A percentile compares a stretch with the other conserved stretches of the same genome.
phyloP scores from a whole-genome alignment of 305 asterid genomes.

The Fraxinus sp. region DNA sequence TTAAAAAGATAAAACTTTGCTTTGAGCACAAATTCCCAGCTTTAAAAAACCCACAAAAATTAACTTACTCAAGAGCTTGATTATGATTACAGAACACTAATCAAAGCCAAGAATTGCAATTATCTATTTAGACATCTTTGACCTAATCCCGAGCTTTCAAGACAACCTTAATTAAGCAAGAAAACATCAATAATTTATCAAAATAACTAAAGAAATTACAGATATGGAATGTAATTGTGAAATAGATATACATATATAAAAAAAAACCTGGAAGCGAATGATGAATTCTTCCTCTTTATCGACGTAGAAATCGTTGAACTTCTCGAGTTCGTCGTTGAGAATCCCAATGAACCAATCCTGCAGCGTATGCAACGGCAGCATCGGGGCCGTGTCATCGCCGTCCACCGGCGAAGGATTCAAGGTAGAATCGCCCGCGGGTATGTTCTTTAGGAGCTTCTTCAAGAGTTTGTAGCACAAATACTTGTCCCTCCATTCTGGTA shows the following conservation, averaged over 20 bases:
- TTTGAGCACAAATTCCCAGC: background rate
- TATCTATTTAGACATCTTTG: background rate
- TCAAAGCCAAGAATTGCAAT: background rate
- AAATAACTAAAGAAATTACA: background rate
- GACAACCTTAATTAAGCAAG: background rate
- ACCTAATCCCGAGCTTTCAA: background rate
- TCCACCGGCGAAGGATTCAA: constrained; percentile 20
- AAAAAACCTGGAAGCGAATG: constrained; percentile 73
- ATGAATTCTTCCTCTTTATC: constrained; percentile 91
- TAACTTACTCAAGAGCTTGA: background rate
- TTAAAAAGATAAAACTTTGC: background rate
- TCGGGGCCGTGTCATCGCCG: constrained; percentile 15
- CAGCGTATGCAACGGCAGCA: constrained; percentile 36
- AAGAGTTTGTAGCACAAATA: constrained; percentile 75
- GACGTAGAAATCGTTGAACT: constrained; percentile 93
- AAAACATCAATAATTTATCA: background rate
- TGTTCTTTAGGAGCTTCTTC: constrained; percentile 75
- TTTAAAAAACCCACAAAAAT: background rate
- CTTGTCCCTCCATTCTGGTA: constrained; percentile 95
- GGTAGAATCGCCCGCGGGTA: constrained; percentile 41
- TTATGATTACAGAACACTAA: background rate
- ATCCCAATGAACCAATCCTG: constrained; percentile 72
- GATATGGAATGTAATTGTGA: background rate
- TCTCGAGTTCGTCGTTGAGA: constrained; percentile 76
- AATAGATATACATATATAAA: background rate